A percentile compares a stretch with the other conserved stretches of the same genome.
Evolutionary conservation across 208 protist genomes (phyloP).

Genomic region (Acanthamoeba castellanii): DNA sequence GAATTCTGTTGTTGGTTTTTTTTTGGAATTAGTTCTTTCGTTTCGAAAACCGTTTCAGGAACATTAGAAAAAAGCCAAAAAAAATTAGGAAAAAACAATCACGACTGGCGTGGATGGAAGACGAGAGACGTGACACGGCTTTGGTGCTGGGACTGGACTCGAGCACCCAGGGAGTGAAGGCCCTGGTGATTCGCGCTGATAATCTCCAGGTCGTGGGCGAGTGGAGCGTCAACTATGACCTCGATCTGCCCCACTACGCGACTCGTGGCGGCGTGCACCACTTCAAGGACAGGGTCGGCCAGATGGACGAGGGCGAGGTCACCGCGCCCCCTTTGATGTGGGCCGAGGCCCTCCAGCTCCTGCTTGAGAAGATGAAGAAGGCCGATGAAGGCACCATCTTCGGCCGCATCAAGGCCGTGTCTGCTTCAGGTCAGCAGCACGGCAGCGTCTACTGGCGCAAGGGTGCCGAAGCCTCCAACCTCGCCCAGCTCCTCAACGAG

Average conservation of each 20-base stretch:
- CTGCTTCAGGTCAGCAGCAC: conserved; percentile 81
- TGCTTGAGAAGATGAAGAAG: conserved; percentile 73
- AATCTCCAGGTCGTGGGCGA: conserved; percentile 49
- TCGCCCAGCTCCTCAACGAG: conserved; percentile 1
- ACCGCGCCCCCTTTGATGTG: conserved; percentile 76
- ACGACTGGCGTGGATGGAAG: neutral
- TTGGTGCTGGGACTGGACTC: conserved; percentile 74
- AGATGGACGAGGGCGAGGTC: conserved; percentile 64
- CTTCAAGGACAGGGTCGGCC: neutral
- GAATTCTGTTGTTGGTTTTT: neutral
- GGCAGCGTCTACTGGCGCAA: conserved; percentile 84
- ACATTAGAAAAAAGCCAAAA: neutral
- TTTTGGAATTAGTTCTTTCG: neutral
- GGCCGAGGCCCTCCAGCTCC: conserved; percentile 78
- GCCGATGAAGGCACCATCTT: neutral
- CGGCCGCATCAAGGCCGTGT: conserved; percentile 65
- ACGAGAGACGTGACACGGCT: neutral
- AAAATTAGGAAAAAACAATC: too few relatives aligned
- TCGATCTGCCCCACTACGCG: conserved; percentile 76
- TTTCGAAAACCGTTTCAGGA: too few relatives aligned
- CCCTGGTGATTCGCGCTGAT: neutral
- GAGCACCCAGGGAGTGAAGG: conserved; percentile 78
- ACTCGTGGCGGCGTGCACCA: conserved; percentile 43
- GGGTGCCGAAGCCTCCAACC: conserved; percentile 57
- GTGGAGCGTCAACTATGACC: conserved; percentile 76